Base-by-base conservation (phyloP, 163 green algal species). In the Prototheca wickerhamii region DNA sequence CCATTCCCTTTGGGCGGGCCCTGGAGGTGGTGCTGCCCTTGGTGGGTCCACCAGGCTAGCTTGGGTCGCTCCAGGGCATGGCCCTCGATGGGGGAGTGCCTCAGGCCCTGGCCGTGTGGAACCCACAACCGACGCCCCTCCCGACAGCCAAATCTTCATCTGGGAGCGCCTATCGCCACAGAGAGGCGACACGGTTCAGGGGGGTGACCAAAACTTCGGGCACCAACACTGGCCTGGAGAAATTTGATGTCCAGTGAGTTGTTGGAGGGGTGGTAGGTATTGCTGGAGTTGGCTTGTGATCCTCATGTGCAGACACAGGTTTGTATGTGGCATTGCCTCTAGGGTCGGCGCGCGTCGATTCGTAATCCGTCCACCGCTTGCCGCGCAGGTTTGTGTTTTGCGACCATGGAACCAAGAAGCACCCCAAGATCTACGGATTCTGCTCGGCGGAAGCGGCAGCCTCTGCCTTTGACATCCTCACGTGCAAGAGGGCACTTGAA, bases 401-500 rank as follows among this genome's bases (percentile, higher is more conserved):
- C 42, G 59, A 79, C 67, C 54, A 57, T 30, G 67, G 71, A 26
- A 69, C 64, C 15, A 76, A 81, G 53, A 77, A 78, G 71, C 71
- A 78, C 50, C 71, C 71, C 15, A 78, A 78, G 67, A 68, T 78
- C 21, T 78, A 78, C 25, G 71, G 71, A 1, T 78, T 78, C 34
- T 12, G 35, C 21, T 51, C 49, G 4, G 34, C 68, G 17, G 60
- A 61, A 7, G 60, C 64, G 4, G 71, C 71, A 0, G 64, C 71
- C 4, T 52, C 61, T 31, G 64, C 71, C 3, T 78, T 78, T 57
- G 71, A 78, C 60, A 37, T 78, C n/a, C 65, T 78, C 2, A 73
- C 68, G 20, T 69, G 60, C 40, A 69, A 70, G 54, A 54, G 71
- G 4, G 49, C 60, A n/a, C 51, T 73, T 46, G 71, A 78, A 26